A percentile compares a stretch with the other conserved stretches of the same genome.
phyloP scores from a whole-genome alignment of 2,329 filamentous ascomycete genomes.

The Teratosphaeria viscida region DNA sequence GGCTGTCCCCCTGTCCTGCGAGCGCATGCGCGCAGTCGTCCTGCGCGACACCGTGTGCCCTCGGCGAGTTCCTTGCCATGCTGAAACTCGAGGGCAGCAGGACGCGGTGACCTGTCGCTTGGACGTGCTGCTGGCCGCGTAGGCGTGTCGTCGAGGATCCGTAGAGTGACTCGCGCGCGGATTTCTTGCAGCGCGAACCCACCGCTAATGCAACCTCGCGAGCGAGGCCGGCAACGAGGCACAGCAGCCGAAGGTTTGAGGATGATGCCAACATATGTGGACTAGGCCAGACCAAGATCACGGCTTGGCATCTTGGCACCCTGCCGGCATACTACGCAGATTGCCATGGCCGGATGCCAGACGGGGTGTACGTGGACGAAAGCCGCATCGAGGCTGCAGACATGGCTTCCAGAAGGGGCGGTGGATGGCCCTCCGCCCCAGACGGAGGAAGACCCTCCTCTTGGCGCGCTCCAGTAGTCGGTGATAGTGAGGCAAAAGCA shows the following conservation, averaged over 20 bases:
- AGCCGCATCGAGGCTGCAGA: no score
- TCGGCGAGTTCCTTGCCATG: neutral
- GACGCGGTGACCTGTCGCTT: neutral
- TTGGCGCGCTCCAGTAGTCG: neutral
- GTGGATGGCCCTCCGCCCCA: neutral
- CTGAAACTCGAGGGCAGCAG: no score
- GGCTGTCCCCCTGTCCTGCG: neutral
- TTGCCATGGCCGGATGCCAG: no score
- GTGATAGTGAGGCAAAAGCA: neutral
- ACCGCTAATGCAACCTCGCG: neutral
- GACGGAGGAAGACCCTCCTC: neutral
- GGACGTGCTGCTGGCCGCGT: neutral
- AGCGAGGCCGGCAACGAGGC: no score
- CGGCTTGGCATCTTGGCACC: no score
- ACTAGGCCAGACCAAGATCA: no score
- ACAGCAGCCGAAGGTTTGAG: no score
- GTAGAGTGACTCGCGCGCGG: neutral
- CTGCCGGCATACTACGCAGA: no score
- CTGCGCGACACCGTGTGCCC: neutral
- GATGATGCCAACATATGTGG: no score
- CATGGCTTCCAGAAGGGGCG: no score
- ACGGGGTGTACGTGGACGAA: no score
- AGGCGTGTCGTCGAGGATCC: neutral
- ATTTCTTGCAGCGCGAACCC: neutral
- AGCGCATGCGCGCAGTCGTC: neutral